Percentiles rank a stretch among this genome's conserved stretches.
phyloP scores from a whole-genome alignment of 371 early-diverging fungal genomes.

The Blakeslea trispora region DNA sequence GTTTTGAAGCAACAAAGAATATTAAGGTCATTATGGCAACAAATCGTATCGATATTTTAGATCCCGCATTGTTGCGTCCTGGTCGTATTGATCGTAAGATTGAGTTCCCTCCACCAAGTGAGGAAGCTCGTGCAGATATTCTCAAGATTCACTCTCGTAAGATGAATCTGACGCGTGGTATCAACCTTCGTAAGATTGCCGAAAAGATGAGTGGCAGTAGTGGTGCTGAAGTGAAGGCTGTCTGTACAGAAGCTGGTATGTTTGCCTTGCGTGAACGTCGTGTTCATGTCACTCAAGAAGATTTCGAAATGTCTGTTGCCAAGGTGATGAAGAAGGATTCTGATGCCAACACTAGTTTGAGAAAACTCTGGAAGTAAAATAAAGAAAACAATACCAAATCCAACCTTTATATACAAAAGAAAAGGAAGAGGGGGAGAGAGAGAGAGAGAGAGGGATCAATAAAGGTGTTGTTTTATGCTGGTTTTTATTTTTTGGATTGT shows the following conservation, averaged over 20 bases:
- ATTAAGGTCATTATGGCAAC: conserved; percentile 86
- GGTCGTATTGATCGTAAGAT: conserved; percentile 99
- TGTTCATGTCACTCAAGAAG: conserved; percentile 99
- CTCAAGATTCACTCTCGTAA: conserved; percentile 99
- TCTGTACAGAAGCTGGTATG: conserved; percentile 99
- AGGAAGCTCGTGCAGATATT: conserved; percentile 95
- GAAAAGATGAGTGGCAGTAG: conserved; percentile 99
- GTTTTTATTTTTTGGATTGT: conserved; percentile 5
- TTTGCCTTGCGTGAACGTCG: conserved; percentile 99
- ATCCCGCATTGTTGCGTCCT: conserved; percentile 99
- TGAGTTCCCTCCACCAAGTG: conserved; percentile 97
- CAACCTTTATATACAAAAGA: no score
- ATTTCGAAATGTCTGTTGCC: conserved; percentile 99
- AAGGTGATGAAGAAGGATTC: conserved; percentile 99
- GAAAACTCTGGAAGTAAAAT: conserved; percentile 95
- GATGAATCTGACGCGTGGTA: conserved; percentile 98
- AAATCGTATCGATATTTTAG: conserved; percentile 97
- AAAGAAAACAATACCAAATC: conserved; percentile 13
- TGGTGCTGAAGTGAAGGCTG: conserved; percentile 80
- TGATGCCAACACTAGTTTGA: conserved; percentile 93
- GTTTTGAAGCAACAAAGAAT: conserved; percentile 99
- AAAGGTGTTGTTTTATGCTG: no score
- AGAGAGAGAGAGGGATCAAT: no score
- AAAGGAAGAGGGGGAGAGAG: no score
- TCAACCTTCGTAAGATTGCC: conserved; percentile 98